Base-by-base conservation (phyloP, 2,329 filamentous ascomycete species). In the Annulohypoxylon truncatum region DNA sequence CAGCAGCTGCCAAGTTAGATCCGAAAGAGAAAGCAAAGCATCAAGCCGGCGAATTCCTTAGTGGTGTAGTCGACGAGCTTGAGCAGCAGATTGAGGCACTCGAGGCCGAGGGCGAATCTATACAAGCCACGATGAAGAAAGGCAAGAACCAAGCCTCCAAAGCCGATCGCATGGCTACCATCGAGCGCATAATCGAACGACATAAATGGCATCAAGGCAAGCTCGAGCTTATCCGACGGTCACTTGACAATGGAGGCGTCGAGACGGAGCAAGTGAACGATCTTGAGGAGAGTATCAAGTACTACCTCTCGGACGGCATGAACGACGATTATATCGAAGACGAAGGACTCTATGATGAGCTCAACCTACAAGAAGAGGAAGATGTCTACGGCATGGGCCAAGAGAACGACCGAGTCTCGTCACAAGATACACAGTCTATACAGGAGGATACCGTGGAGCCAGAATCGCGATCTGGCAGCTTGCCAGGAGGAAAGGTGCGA, bases 121-220 rank as follows among this genome's bases (percentile, higher is more conserved):
- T 99, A 83, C 92, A 96, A 76, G 92, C 91, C 22, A 94, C 91
- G 22, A 89, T 96, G 84, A 98, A 97, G 84, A 97, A 97, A 83
- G 92, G 94, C 76, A 98, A 97, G 83, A 93, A 91, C 79, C 92
- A 96, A 73, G 85, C 84, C 46, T 85, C 87, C 70, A 97, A 96
- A 80, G 90, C 92, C 2, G 95, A 97, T 70, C 90, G 95, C 64
- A 90, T 98, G 82, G 89, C 93, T 57, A 92, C 96, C 77, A 91
- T 99, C 71, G 92, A 97, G 75, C 84, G 87, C 66, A 85, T 90
- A 74, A 93, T 94, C 72, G 96, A 99, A 78, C 89, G 92, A 73
- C 95, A 98, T 84, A 97, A 97, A 80, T 98, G 93, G 92, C 96
- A 99, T 77, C 92, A 97, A 77, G 89, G 89, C 70, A 97, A 97